These are phyloP conservation scores for Ogataea naganishii DNA, from an alignment of 805 yeast species.

Conservation along the genomic window DNA sequence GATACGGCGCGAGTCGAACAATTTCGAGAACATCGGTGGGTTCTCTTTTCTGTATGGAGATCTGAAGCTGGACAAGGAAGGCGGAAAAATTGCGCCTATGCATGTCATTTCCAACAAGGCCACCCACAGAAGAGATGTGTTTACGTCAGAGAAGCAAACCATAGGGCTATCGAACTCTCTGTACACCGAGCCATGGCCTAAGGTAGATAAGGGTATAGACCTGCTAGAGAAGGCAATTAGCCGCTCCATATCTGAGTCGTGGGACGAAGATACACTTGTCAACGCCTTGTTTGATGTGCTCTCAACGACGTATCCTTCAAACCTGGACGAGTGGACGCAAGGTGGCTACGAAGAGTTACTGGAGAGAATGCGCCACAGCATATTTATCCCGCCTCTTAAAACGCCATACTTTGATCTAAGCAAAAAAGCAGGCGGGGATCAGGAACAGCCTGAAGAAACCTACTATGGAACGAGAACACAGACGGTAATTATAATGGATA, in stretches of 20 bases:
- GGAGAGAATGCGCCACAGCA: conserved; percentile 43
- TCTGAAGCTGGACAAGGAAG: conserved; percentile 18
- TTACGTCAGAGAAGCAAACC: conserved; percentile 16
- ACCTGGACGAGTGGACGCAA: conserved; percentile 19
- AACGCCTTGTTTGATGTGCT: conserved; percentile 47
- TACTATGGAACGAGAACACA: conserved; percentile 87
- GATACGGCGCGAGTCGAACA: conserved; percentile 17
- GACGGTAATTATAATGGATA: conserved; percentile 58
- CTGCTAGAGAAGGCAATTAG: conserved; percentile 36
- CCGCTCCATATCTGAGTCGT: conserved; percentile 9
- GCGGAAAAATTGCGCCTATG: conserved; percentile 25
- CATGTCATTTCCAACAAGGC: conserved; percentile 42
- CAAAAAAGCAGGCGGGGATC: conserved; percentile 2
- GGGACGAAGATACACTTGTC: conserved; percentile 31
- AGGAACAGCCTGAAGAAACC: conserved; percentile 33
- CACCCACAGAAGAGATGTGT: conserved; percentile 17
- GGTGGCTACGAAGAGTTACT: conserved; percentile 18
- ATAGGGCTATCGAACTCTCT: conserved; percentile 64
- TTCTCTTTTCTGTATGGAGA: conserved; percentile 54
- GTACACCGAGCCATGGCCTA: conserved; percentile 68
- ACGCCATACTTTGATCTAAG: conserved; percentile 9
- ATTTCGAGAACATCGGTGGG: conserved; percentile 43
- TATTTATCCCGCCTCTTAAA: conserved; percentile 65
- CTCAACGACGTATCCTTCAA: conserved; percentile 28
- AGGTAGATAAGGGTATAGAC: conserved; percentile 57